Base-by-base conservation (phyloP, 2,329 filamentous ascomycete genomes). In the Colletotrichum phormii region DNA sequence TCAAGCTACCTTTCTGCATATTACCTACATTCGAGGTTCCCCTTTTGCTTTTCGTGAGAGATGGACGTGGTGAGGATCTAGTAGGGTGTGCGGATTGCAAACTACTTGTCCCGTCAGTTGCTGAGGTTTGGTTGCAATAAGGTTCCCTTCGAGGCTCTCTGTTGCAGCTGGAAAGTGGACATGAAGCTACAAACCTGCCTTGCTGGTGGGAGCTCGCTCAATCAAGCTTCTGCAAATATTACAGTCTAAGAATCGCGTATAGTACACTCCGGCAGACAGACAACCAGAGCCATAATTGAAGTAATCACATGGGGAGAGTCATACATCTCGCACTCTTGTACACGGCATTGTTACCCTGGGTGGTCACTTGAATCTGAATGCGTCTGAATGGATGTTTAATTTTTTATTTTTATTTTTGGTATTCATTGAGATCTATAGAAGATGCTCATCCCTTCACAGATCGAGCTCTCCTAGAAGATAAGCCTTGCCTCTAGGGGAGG, bases 401-500 rank as follows among this genome's bases (percentile, higher is more conserved):
- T 51, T 33, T 8, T n/a, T n/a, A n/a, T n/a, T n/a, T 13, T 18
- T 7, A 15, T 26, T 51, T 33, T 8, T n/a, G 64, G 29, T 55
- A 70, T 57, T 70, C 0, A 9, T 65, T 57, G 42, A 7, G 2
- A 18, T 73, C 61, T 73, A 60, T 13, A 42, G 12, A 31, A 15
- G 7, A 24, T 64, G 33, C 26, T 18, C 35, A 51, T 12, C n/a
- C 18, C 33, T n/a, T 49, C 42, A 49, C 42, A 8, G 42, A 8
- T 9, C 42, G 15, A 22, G 42, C 42, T 49, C 18, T 49, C 1
- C 8, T 8, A 9, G 18, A 22, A 22, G 42, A 4, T 11, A 49
- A 3, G n/a, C 18, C 42, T 22, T n/a, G 24, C 35, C 4, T 62
- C 81, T 83, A 91, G 75, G 91, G 88, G 67, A 93, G 86, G 69